Evolutionary conservation across 2,329 filamentous ascomycete genomes (phyloP), one percentile per base, ranked within the genome.

Genomic region (Parastagonospora avenae): DNA sequence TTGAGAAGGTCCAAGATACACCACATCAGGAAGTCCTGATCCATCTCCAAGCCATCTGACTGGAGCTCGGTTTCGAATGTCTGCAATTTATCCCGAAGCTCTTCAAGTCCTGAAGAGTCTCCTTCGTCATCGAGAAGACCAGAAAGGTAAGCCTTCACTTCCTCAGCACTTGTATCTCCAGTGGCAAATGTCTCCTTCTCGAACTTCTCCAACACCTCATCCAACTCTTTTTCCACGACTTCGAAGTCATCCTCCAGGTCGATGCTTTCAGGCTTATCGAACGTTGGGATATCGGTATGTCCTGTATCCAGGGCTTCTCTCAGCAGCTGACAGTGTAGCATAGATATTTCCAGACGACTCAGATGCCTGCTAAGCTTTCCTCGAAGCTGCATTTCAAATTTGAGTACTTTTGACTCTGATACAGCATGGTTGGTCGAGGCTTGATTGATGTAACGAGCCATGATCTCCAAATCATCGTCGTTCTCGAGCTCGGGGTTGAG

Each of bases 281-380:
- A 33, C 11, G 54, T 30, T 9, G 46, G 42, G 8, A 59, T 60
- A 12, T 6, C 7, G 4, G 72, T 62, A 1, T 74, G 67, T 9
- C 71, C 64, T 1, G 73, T 70, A 2, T 52, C n/a, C 32, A 67
- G 57, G 9, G 49, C 56, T 39, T 70, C 57, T 31, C 48, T 61
- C 42, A 85, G 68, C 78, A 87, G 66, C 33, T 78, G 67, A 14
- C 80, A 79, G 62, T 85, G 86, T 29, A 87, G 74, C 6, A 76
- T 74, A 0, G 83, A 83, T 61, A 84, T 82, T 14, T 82, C 76
- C 57, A 84, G 80, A 50, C 80, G 83, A 42, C 78, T 74, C n/a
- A 77, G 77, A 56, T 83, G 75, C n/a, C 78, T 72, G 11, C 75
- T 64, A 4, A 86, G 57, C 30, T 79, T 76, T 24, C 75, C 66